Percentiles rank a stretch among this genome's conserved stretches.
Evolutionary conservation across 306 rosid species (phyloP).

Genomic region (Trichosanthes truncata): DNA sequence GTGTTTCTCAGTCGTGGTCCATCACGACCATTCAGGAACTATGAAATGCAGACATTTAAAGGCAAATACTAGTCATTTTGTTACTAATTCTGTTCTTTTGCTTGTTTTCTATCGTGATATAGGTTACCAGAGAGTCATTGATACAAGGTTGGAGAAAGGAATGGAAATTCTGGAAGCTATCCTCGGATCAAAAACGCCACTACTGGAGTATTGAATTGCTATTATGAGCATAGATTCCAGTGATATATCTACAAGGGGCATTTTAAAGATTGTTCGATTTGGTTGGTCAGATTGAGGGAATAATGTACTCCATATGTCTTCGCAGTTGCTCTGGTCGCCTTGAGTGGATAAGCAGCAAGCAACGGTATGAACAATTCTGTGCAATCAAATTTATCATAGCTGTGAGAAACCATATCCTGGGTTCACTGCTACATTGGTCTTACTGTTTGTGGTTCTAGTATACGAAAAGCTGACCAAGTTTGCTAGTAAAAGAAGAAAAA

Average conservation of each 20-base stretch:
- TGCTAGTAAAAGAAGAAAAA: not conserved
- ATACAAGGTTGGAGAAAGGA: constrained; percentile 14
- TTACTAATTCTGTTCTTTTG: constrained; percentile 11
- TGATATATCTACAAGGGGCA: not conserved
- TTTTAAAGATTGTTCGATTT: not conserved
- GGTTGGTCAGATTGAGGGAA: not conserved
- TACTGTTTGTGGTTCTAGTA: not conserved
- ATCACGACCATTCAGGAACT: not conserved
- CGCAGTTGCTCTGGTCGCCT: not conserved
- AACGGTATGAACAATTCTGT: not conserved
- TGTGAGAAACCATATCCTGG: not conserved
- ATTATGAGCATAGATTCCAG: not conserved
- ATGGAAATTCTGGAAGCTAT: not conserved
- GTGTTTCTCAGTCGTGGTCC: not conserved
- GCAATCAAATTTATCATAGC: not conserved
- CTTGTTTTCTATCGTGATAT: constrained; percentile 19
- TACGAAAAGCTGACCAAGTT: not conserved
- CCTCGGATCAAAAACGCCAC: not conserved
- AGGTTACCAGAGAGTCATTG: constrained; percentile 97
- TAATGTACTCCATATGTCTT: not conserved
- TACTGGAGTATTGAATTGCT: constrained; percentile 3
- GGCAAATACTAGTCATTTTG: not conserved
- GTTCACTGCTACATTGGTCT: not conserved
- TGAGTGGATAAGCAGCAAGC: not conserved
- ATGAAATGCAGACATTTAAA: not conserved